Conservation (phyloP, 352 stramenopile genomes). For the Lagenidium sp. region DNA sequence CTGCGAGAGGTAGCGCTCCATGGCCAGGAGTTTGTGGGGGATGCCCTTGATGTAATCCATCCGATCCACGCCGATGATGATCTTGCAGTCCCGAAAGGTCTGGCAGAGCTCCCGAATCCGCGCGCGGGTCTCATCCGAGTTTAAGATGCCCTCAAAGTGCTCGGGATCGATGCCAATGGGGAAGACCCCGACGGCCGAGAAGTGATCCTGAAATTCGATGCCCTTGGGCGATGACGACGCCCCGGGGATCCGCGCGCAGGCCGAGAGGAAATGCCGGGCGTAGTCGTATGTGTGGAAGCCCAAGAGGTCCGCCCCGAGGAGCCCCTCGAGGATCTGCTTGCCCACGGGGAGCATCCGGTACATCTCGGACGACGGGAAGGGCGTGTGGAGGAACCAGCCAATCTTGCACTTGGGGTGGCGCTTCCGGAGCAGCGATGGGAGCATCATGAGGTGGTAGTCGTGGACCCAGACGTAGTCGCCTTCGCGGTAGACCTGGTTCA, state of each 20-base stretch:
- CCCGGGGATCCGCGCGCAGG: constrained; percentile 63
- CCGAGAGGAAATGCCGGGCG: constrained; percentile 75
- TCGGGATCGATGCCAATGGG: constrained; percentile 83
- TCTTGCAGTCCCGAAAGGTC: constrained; percentile 66
- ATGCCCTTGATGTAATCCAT: constrained; percentile 89
- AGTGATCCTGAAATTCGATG: constrained; percentile 74
- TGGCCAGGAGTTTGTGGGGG: constrained; percentile 75
- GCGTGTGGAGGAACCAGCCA: constrained; percentile 86
- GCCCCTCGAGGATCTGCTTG: constrained; percentile 64
- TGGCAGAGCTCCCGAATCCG: constrained; percentile 45
- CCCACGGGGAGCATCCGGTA: constrained; percentile 79
- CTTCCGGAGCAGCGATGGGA: constrained; percentile 68
- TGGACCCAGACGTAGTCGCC: constrained; percentile 86
- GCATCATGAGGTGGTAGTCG: constrained; percentile 86
- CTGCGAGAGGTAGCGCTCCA: constrained; percentile 77
- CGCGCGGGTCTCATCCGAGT: constrained; percentile 33
- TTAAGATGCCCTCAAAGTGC: constrained; percentile 63
- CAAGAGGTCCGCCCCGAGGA: constrained; percentile 73
- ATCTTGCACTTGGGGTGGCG: constrained; percentile 68
- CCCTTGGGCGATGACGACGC: constrained; percentile 70
- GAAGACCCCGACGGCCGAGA: constrained; percentile 72
- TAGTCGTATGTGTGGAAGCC: constrained; percentile 87
- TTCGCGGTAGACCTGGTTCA: constrained; percentile 69
- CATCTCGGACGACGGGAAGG: constrained; percentile 80
- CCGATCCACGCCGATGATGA: constrained; percentile 80